Conservation (phyloP, 2,329 filamentous ascomycete genomes). For the Apiospora hydei region DNA sequence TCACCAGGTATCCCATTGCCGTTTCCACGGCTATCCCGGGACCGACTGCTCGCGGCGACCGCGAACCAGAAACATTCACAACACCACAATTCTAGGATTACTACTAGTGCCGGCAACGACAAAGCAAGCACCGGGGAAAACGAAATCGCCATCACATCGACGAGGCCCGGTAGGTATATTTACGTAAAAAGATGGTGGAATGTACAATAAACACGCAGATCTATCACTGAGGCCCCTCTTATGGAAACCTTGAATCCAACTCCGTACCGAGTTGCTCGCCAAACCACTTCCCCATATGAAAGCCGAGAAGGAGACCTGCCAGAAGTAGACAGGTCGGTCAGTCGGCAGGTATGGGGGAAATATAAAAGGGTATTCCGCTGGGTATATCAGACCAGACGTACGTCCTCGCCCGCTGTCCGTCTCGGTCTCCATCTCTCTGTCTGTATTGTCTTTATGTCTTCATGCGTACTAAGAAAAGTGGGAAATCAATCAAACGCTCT, state of each 20-base stretch:
- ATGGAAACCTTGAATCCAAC: background rate
- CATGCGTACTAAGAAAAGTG: background rate
- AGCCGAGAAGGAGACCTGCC: background rate
- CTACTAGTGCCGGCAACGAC: background rate
- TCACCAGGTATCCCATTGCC: too few relatives aligned
- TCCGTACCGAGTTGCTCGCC: background rate
- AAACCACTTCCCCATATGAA: background rate
- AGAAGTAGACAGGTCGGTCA: background rate
- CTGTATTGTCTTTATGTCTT: background rate
- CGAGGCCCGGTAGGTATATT: background rate
- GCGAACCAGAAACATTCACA: too few relatives aligned
- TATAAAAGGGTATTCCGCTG: background rate
- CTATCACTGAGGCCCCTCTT: background rate
- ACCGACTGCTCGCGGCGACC: too few relatives aligned
- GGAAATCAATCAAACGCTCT: background rate
- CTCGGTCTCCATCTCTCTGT: background rate
- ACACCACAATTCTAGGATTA: background rate
- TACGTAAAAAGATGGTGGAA: background rate
- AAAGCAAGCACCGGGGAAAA: background rate
- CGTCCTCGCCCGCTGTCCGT: background rate
- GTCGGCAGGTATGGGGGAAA: background rate
- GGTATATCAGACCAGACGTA: conserved; percentile 12
- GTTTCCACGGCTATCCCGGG: too few relatives aligned
- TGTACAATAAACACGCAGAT: background rate
- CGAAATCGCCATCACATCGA: background rate